Base-by-base conservation (phyloP, 352 stramenopile genomes). In the Globisporangium heterothallicum region DNA sequence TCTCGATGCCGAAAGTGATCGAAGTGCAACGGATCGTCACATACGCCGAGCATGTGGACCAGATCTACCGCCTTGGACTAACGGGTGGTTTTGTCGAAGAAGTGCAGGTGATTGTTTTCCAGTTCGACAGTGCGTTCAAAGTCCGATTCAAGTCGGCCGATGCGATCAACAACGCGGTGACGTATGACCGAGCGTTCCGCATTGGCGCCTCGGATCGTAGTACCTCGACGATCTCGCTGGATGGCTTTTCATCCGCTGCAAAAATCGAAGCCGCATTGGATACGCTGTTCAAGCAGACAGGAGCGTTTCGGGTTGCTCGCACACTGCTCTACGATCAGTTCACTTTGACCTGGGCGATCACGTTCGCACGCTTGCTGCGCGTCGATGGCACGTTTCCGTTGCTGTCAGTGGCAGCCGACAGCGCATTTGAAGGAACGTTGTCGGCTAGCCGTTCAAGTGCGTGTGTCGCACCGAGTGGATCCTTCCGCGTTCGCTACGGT, bases 21-120 rank as follows among this genome's bases (percentile, higher is more conserved):
- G 81, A 82, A 57, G 67, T 92, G 18, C 81, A 92, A 53, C 64
- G 66, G 6, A 71, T 92, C 21, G 64, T 70, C 40, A 86, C 78
- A 3, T 81, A 68, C 24, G 53, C 72, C 6, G 64, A 68, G 14
- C 81, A 89, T 26, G 58, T 84, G 13, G 74, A 92, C 26, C 81
- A 88, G 19, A 54, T 84, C 3, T 62, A 69, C 12, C 53, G 44
- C 0, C 25, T 92, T 10, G 42, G 61, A 14, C 49, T 88, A 4
- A 73, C 50, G 0, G 78, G 78, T 0, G 78, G 78, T 0, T 87
- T 80, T 19, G 50, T 53, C 16, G 52, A 59, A 1, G 70, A 86
- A 21, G 49, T 77, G 7, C 74, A 85, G 24, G 30, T 56, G 8
- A 48, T 87, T 16, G 56, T 61, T 38, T 86, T 89, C 38, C 21